A percentile compares a stretch with the other conserved stretches of the same genome.
Evolutionary conservation across 495 filamentous ascomycete species (phyloP).

Genomic region (Pyrenopolyporus hunteri): DNA sequence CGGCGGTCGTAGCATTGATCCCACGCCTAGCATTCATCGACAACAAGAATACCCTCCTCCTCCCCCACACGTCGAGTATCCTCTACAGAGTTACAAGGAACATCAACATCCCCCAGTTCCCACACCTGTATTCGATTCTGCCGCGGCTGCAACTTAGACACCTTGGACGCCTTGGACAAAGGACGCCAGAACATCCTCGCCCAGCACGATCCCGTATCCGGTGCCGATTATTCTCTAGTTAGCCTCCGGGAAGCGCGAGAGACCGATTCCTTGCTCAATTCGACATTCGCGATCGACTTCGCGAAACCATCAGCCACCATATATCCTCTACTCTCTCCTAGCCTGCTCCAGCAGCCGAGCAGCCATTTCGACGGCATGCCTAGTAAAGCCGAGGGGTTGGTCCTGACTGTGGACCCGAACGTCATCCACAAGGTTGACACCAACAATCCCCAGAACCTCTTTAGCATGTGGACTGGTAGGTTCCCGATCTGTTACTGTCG

Average conservation of each 20-base stretch:
- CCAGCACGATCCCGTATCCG: slow-evolving; percentile 11
- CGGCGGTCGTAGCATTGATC: slow-evolving; percentile 32
- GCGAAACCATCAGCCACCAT: slow-evolving; percentile 35
- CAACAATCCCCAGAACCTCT: slow-evolving; percentile 87
- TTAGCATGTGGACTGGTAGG: slow-evolving; percentile 98
- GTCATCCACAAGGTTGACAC: slow-evolving; percentile 95
- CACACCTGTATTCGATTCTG: slow-evolving; percentile 10
- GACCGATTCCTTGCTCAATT: slow-evolving; percentile 15
- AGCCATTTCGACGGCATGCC: slow-evolving; percentile 44
- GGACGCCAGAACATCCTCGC: slow-evolving; percentile 17
- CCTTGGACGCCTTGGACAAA: slow-evolving; percentile 18
- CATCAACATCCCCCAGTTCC: slow-evolving; percentile 19
- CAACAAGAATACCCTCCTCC: background rate
- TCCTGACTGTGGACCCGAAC: slow-evolving; percentile 82
- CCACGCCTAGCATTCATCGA: slow-evolving; percentile 33
- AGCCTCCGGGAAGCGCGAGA: background rate
- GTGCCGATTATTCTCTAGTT: slow-evolving; percentile 32
- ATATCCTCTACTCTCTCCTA: slow-evolving; percentile 21
- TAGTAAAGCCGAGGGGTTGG: slow-evolving; percentile 64
- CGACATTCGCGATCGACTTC: slow-evolving; percentile 39
- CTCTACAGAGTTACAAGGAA: slow-evolving; percentile 26
- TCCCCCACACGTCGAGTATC: slow-evolving; percentile 10
- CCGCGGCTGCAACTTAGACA: slow-evolving; percentile 7
- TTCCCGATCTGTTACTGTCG: slow-evolving; percentile 38
- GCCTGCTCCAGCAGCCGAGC: slow-evolving; percentile 41